These are phyloP conservation scores for Sporothrix curviconia DNA, from an alignment of 2,329 filamentous ascomycete genomes.

Conservation along the genomic window DNA sequence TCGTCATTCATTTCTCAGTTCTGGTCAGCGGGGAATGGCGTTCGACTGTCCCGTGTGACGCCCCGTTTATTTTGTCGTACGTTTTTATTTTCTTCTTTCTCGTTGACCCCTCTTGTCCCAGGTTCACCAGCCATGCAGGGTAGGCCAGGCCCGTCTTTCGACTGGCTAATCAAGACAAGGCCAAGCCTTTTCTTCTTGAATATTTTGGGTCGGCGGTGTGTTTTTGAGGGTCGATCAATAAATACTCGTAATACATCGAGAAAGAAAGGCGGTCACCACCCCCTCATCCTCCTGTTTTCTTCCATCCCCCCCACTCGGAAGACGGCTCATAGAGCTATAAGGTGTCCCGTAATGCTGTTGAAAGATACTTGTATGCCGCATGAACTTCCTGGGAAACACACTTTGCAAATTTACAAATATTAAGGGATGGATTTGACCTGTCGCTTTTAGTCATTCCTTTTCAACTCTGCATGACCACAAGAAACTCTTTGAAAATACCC, in stretches of 20 bases:
- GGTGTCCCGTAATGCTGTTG: too few relatives aligned
- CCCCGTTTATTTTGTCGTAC: neutral
- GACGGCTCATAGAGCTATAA: neutral
- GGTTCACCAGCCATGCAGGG: neutral
- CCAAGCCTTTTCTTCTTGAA: neutral
- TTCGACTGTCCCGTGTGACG: neutral
- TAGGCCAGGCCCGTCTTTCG: neutral
- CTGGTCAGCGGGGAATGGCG: neutral
- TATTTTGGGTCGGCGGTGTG: too few relatives aligned
- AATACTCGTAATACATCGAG: too few relatives aligned
- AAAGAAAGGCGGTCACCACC: too few relatives aligned
- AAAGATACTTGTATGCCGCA: too few relatives aligned
- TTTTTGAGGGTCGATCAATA: too few relatives aligned
- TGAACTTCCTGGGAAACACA: neutral
- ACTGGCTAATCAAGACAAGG: neutral
- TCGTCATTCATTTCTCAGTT: neutral
- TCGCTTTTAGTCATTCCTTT: neutral
- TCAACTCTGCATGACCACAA: too few relatives aligned
- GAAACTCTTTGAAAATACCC: too few relatives aligned
- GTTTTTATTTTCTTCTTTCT: neutral
- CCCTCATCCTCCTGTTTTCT: neutral
- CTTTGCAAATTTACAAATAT: neutral
- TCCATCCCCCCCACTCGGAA: neutral
- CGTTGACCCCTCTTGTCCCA: neutral
- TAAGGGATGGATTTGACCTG: neutral